Conservation (phyloP, 1,284 basidiomycete genomes). For the Trichosporon coremiiforme region DNA sequence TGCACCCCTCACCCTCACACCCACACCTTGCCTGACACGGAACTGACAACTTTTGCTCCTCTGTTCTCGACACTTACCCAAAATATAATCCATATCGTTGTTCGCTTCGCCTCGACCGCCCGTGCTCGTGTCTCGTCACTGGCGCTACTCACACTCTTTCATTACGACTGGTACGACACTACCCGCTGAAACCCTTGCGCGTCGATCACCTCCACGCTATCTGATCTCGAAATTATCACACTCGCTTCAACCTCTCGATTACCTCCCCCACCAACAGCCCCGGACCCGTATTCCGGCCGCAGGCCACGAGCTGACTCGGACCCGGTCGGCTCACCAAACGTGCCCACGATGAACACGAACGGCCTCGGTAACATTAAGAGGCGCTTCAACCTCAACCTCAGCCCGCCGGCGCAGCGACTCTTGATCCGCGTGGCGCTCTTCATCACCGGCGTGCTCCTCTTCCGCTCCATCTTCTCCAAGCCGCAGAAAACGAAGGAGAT, state of each 20-base stretch:
- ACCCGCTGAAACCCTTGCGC: not conserved
- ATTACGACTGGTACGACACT: not conserved
- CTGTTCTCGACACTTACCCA: not conserved
- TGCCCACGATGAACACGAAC: slow-evolving; percentile 39
- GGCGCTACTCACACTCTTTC: not conserved
- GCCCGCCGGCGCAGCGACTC: slow-evolving; percentile 47
- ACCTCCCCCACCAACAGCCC: not conserved
- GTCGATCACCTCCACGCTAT: slow-evolving; percentile 35
- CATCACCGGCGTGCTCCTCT: slow-evolving; percentile 44
- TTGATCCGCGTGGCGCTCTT: slow-evolving; percentile 48
- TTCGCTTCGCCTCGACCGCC: not conserved
- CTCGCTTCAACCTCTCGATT: not conserved
- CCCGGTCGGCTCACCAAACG: slow-evolving; percentile 28
- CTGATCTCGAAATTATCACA: slow-evolving; percentile 4
- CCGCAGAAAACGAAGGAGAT: slow-evolving; percentile 61
- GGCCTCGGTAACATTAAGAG: slow-evolving; percentile 26
- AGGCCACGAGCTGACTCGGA: slow-evolving; percentile 17
- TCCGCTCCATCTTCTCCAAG: slow-evolving; percentile 51
- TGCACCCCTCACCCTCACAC: not conserved
- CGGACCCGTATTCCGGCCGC: slow-evolving; percentile 1
- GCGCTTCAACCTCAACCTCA: slow-evolving; percentile 30
- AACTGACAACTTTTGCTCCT: not conserved
- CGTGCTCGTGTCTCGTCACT: not conserved
- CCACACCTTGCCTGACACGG: not conserved
- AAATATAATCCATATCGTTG: not conserved